Base-by-base conservation (phyloP, 176 grass and related monocot genomes). In the Puccinellia tenuiflora region DNA sequence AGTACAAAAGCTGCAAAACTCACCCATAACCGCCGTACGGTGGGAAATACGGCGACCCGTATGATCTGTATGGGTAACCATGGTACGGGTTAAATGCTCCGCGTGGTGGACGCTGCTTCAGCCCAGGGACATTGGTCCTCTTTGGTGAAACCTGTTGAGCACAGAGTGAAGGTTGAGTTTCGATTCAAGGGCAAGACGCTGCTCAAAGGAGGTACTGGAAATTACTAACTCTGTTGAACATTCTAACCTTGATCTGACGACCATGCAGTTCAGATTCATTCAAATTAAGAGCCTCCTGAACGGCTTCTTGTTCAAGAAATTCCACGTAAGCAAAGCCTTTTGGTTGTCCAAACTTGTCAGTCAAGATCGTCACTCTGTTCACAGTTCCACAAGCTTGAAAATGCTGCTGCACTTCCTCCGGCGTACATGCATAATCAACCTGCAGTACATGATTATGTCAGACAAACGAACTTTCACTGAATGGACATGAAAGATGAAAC, bases 201-300 rank as follows among this genome's bases (percentile, higher is more conserved):
- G 29, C 24, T 78, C 18, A 31, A 24, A 34, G 48, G 16, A 9
- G 0, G 35, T 24, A 40, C 52, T 64, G 10, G 35, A 69, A 13
- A 62, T 20, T 29, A n/a, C n/a, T 20, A 2, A 30, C 12, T 45
- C 5, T 20, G 17, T 4, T 13, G 13, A 40, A 70, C 14, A 14
- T 72, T 59, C 12, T 52, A 24, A 92, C 91, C 82, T 92, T 92
- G 59, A 92, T 86, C 84, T 89, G 87, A 31, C 84, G 84, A 77
- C 87, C 87, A 82, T 92, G 91, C 57, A 92, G 68, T 42, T 89
- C 84, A 81, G 87, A 92, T 78, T 92, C 91, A 73, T 92, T 92
- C 55, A 89, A 66, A 63, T 89, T 86, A 64, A 92, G 69, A 52
- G 90, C 90, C 64, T 89, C 90, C 50, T 85, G 87, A 42, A 89